phyloP scores from a whole-genome alignment of 257 asterid species.

The Osmanthus fragrans region DNA sequence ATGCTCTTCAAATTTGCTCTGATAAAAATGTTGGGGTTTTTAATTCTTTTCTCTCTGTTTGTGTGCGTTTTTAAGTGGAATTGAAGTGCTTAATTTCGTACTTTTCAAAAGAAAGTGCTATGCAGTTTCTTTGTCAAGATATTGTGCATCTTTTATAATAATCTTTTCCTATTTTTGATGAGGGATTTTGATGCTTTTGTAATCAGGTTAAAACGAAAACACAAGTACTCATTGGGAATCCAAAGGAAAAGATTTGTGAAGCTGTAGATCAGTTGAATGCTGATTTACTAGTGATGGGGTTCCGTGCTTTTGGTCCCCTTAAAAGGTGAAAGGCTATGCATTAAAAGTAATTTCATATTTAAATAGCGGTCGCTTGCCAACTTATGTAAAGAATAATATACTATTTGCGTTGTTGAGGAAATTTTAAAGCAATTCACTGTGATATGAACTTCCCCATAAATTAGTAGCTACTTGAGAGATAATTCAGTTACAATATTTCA shows the following conservation, averaged over 20 bases:
- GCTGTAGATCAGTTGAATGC: conserved; percentile 48
- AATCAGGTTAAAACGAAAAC: conserved; percentile 38
- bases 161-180: background rate
- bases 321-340: conserved; percentile 35
- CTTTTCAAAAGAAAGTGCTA: background rate
- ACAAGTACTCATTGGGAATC: conserved; percentile 47
- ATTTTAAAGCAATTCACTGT: background rate
- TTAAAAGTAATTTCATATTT: conserved; percentile 2
- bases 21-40: conserved; percentile 35
- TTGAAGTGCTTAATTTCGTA: background rate
- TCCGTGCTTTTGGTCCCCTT: conserved; percentile 50
- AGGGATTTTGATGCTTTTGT: background rate
- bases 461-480: background rate
- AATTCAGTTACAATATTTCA: background rate
- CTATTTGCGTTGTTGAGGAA: background rate
- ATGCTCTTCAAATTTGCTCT: conserved; percentile 43
- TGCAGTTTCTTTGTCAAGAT: background rate
- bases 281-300: conserved; percentile 49
- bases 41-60: background rate
- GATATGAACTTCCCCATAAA: background rate
- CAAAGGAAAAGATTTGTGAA: conserved; percentile 55
- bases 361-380: background rate
- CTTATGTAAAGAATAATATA: no score
- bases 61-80: background rate
- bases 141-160: background rate